Conservation (phyloP, 2,329 filamentous ascomycete species). For the Cytospora piceae region DNA sequence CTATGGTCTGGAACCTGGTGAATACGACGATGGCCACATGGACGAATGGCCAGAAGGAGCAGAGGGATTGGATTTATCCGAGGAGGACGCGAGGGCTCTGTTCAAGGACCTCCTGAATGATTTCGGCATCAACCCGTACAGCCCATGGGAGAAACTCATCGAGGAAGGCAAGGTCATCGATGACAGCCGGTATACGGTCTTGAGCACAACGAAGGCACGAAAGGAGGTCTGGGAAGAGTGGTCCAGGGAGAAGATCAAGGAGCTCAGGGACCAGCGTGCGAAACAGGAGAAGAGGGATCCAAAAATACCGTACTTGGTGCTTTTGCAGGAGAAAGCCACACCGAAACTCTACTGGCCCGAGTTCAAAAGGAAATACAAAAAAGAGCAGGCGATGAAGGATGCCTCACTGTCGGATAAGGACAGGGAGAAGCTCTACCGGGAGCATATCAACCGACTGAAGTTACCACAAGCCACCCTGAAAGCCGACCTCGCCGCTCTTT, state of each 20-base stretch:
- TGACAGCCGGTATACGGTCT: constrained; percentile 83
- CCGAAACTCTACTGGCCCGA: constrained; percentile 97
- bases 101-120: constrained; percentile 90
- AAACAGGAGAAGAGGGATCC: constrained; percentile 83
- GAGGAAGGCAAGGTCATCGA: constrained; percentile 82
- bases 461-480: constrained; percentile 68
- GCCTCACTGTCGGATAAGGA: constrained; percentile 73
- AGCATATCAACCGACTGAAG: constrained; percentile 70
- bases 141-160: constrained; percentile 86
- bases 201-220: constrained; percentile 79
- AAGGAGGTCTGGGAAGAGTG: constrained; percentile 85
- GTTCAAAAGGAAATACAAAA: constrained; percentile 89
- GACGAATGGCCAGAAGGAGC: constrained; percentile 71
- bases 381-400: constrained; percentile 80
- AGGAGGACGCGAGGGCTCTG: constrained; percentile 74
- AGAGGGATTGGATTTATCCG: constrained; percentile 70
- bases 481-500: constrained; percentile 67
- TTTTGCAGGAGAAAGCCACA: constrained; percentile 80
- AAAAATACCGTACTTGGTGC: constrained; percentile 76
- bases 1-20: constrained; percentile 77
- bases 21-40: constrained; percentile 69
- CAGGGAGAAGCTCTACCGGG: constrained; percentile 77
- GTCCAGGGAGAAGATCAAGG: constrained; percentile 75
- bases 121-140: constrained; percentile 80
- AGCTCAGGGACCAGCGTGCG: constrained; percentile 72